Evolutionary conservation across 2,329 filamentous ascomycete species (phyloP).

Genomic region (Colletotrichum cereale): DNA sequence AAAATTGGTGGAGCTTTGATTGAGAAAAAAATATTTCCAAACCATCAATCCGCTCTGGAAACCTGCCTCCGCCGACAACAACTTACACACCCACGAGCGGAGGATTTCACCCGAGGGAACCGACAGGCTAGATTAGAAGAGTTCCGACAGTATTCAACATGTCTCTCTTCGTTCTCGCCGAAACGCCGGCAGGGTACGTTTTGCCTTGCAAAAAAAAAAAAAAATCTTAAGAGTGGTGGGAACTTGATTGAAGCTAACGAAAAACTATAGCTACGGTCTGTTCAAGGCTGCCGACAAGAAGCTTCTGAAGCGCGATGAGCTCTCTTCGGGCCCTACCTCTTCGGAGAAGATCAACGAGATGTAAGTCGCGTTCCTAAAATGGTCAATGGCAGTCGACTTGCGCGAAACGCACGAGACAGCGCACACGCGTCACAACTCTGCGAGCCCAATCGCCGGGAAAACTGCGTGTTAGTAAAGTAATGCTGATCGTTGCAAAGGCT

Average conservation of each 20-base stretch:
- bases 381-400: conserved; percentile 21
- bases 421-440: conserved; percentile 10
- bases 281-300: conserved; percentile 99
- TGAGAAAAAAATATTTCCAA: conserved; percentile 57
- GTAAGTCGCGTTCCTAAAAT: conserved; percentile 65
- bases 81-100: conserved; percentile 53
- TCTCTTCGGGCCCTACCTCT: conserved; percentile 79
- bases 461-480: neutral
- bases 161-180: conserved; percentile 92
- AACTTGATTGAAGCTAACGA: conserved; percentile 22
- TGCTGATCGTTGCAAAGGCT: conserved; percentile 65
- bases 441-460: neutral
- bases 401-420: conserved; percentile 11
- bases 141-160: conserved; percentile 62
- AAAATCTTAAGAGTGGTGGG: neutral
- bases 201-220: conserved; percentile 23
- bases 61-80: conserved; percentile 51
- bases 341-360: conserved; percentile 89
- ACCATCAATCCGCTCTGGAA: conserved; percentile 44
- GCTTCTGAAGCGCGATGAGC: conserved; percentile 87
- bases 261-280: conserved; percentile 83
- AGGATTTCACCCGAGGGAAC: conserved; percentile 45
- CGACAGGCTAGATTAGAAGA: conserved; percentile 39
- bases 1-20: conserved; percentile 57
- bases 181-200: conserved; percentile 85